Percentiles rank a stretch among this genome's conserved stretches.
These are phyloP conservation scores for Phytophthora nicotianae DNA, from an alignment of 352 stramenopile species.

Conservation along the genomic window DNA sequence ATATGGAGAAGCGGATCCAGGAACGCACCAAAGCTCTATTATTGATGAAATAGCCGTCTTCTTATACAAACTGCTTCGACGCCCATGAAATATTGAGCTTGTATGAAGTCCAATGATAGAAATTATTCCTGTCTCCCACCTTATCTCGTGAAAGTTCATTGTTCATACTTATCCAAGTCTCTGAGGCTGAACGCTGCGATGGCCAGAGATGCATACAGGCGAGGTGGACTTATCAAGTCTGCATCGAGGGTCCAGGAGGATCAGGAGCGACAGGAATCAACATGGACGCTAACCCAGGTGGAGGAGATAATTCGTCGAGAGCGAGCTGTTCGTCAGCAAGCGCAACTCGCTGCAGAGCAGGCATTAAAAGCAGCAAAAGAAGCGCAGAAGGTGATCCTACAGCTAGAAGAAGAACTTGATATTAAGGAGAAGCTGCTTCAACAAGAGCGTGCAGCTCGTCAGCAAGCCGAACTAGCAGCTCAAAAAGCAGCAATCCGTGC, in stretches of 20 bases:
- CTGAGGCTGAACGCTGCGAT: not conserved
- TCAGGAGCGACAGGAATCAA: not conserved
- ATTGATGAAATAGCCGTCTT: conserved; percentile 18
- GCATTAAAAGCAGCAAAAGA: conserved; percentile 15
- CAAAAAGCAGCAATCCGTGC: not conserved
- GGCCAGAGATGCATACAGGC: conserved; percentile 5
- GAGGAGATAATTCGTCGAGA: conserved; percentile 10
- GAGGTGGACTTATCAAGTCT: conserved; percentile 5
- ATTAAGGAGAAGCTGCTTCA: conserved; percentile 7
- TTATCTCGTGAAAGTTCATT: not conserved
- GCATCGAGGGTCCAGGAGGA: not conserved
- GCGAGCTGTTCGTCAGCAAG: conserved; percentile 15
- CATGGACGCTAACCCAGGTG: conserved; percentile 10
- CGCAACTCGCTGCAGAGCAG: conserved; percentile 16
- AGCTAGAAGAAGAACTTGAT: conserved; percentile 17
- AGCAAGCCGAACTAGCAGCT: conserved; percentile 1
- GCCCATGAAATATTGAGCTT: not conserved
- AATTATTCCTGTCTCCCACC: not conserved
- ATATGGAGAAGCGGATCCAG: conserved; percentile 54
- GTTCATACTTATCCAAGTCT: not conserved
- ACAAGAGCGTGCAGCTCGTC: conserved; percentile 10
- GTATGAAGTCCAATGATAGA: no score
- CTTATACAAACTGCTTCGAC: no score
- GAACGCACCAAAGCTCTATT: no score
- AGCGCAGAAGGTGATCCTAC: conserved; percentile 15